Conservation (phyloP, 163 green algal genomes). For the Chlamydomonas reinhardtii region DNA sequence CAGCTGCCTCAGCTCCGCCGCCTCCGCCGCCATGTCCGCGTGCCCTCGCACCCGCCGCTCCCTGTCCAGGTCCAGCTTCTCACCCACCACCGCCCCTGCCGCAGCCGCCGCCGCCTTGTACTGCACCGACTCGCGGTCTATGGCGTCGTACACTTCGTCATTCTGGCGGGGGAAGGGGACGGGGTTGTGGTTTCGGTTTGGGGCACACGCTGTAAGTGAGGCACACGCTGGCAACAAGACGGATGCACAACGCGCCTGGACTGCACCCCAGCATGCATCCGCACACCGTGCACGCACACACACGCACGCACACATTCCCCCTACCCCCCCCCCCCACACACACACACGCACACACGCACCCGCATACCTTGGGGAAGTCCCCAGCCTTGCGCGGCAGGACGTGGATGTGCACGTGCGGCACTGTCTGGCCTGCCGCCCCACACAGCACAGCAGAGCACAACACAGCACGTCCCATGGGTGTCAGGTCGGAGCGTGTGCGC, state of each 20-base stretch:
- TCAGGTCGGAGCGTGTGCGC: too few species aligned
- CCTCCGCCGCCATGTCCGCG: conserved; percentile 86
- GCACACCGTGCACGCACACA: too few species aligned
- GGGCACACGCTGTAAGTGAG: too few species aligned
- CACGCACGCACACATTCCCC: too few species aligned
- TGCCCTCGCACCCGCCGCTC: conserved; percentile 64
- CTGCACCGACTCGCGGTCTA: conserved; percentile 72
- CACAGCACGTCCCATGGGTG: not conserved
- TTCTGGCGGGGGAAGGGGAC: conserved; percentile 65
- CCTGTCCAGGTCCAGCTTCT: conserved; percentile 74
- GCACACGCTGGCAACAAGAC: too few species aligned
- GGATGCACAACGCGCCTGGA: too few species aligned
- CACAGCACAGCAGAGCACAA: too few species aligned
- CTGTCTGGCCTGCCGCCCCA: conserved; percentile 97
- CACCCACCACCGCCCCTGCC: not conserved
- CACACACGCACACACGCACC: too few species aligned
- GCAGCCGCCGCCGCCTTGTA: conserved; percentile 13
- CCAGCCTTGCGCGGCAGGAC: conserved; percentile 85
- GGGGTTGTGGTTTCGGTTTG: too few species aligned
- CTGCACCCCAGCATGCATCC: too few species aligned
- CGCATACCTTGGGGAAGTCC: conserved; percentile 84
- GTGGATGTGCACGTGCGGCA: conserved; percentile 98
- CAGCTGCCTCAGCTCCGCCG: conserved; percentile 57
- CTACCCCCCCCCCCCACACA: too few species aligned
- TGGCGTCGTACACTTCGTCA: conserved; percentile 95